Evolutionary conservation across 495 filamentous ascomycete species (phyloP), one percentile per base, ranked within the genome.

Genomic region (Penicillium ucsense): DNA sequence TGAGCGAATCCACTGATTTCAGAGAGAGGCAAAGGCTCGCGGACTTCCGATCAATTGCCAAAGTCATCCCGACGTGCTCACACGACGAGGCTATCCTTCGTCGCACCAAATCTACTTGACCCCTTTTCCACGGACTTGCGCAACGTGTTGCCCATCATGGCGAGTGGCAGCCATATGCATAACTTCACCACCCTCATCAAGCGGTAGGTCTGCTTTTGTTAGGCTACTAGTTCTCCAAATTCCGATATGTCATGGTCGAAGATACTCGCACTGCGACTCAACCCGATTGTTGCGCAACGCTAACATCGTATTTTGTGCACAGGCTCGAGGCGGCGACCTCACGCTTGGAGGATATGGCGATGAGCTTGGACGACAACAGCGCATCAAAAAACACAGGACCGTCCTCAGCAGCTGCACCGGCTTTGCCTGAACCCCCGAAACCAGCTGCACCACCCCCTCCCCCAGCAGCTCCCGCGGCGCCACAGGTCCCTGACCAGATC

Each of bases 311-410:
- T 41, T 49, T 38, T 38, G 33, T 39, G 9, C 42, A 59, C 65
- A 99, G 92, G 72, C 86, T 99, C 53, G 92, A 99, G 77, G 92
- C 92, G 61, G 92, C 92, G 36, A 97, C 92, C 52, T 90, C 89
- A 53, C 83, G 94, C 50, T 78, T 99, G 49, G 92, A 98, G 74
- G 92, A 98, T 65, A 92, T 97, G 60, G 89, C 89, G 20, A 81
- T 86, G 55, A 80, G 83, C 29, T 73, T 85, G 43, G 75, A 75
- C 47, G 67, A 64, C 31, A 58, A 76, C 54, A 78, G 82, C 47
- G 62, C 75, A 9, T 66, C 79, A 31, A 75, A 76, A 55, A 67
- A 61, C 37, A 52, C 68, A 35, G 52, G 67, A 31, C 61, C 68
- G 8, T 52, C 75, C 20, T 52, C 72, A 38, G 57, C 65, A 44